Evolutionary conservation across 306 rosid species (phyloP), one percentile per base, ranked within the genome.

Genomic region (Spatholobus suberectus): DNA sequence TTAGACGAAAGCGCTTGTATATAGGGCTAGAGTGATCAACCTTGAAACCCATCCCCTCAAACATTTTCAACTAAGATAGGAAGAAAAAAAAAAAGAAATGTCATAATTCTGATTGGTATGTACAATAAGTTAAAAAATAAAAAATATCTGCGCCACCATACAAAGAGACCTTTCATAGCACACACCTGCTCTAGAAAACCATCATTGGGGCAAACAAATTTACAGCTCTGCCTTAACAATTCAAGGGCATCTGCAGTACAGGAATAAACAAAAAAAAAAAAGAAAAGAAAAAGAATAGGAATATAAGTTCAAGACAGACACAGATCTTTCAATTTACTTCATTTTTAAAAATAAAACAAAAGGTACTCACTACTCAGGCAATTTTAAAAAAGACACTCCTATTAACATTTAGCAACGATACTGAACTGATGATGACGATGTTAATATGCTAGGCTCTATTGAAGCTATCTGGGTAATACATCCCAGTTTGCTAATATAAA

Each of bases 201-300:
- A 76, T 96, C 99, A 86, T 96, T 96, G 67, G 99, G 99, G 83
- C 97, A 94, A 83, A 96, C 99, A 85, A 69, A 83, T 78, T 88
- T 95, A 74, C 93, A 91, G 89, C 95, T 90, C 77, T 92, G 86
- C 83, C 85, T 85, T 78, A 96, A 81, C 35, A 98, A 96, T 77
- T 73, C 92, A 84, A 96, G 91, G 43, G 99, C 98, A 88, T 91
- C 99, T 95, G 90, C 82, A 84, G 76, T 20, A 43, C n/a, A 62
- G 24, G 59, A 29, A 61, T 67, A 61, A 47, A 74, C 70, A 76
- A 51, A 44, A 11, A 14, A 3, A 6, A 71, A 24, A 62, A 18
- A 4, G 8, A 62, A 18, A 4, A 3, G 21, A 76, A 79, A 6
- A 62, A 44, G 1, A n/a, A n/a, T n/a, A n/a, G n/a, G n/a, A n/a